These are phyloP conservation scores for Trametes punicea DNA, from an alignment of 768 basidiomycete species.

Conservation along the genomic window DNA sequence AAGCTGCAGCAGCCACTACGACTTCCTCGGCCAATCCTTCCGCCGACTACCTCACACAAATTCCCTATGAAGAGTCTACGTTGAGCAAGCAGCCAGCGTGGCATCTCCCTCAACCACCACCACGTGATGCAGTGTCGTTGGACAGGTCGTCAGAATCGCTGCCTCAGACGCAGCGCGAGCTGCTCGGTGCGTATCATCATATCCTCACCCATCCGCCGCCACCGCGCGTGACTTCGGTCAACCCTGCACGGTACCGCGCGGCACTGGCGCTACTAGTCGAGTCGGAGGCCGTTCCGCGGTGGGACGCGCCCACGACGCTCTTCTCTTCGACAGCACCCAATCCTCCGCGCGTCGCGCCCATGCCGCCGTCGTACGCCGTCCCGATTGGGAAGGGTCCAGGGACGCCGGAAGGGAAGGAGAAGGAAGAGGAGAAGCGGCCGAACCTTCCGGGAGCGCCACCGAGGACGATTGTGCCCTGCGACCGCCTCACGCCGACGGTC, in stretches of 20 bases:
- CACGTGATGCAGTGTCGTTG: conserved; percentile 1
- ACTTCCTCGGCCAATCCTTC: conserved; percentile 35
- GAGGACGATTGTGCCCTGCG: conserved; percentile 40
- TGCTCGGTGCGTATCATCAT: conserved; percentile 71
- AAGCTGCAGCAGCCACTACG: conserved; percentile 19
- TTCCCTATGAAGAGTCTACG: conserved; percentile 73
- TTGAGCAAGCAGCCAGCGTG: conserved; percentile 62
- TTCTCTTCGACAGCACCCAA: conserved; percentile 58
- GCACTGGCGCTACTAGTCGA: conserved; percentile 65
- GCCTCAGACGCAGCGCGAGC: conserved; percentile 59
- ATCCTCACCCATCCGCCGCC: conserved; percentile 70
- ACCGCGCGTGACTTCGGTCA: conserved; percentile 43
- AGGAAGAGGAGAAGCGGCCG: conserved; percentile 50
- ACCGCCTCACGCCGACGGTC: conserved; percentile 59
- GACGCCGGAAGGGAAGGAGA: conserved; percentile 38
- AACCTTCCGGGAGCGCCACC: conserved; percentile 38
- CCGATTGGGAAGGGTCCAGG: conserved; percentile 34
- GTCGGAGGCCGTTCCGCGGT: conserved; percentile 54
- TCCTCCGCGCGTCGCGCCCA: conserved; percentile 57
- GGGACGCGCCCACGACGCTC: conserved; percentile 64
- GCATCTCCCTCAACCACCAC: conserved; percentile 50
- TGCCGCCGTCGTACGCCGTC: conserved; percentile 65
- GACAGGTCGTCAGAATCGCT: conserved; percentile 33
- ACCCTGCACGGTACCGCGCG: conserved; percentile 69
- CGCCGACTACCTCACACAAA: conserved; percentile 67